Evolutionary conservation across 2,329 filamentous ascomycete genomes (phyloP).

Genomic region (Aureobasidium sp.): DNA sequence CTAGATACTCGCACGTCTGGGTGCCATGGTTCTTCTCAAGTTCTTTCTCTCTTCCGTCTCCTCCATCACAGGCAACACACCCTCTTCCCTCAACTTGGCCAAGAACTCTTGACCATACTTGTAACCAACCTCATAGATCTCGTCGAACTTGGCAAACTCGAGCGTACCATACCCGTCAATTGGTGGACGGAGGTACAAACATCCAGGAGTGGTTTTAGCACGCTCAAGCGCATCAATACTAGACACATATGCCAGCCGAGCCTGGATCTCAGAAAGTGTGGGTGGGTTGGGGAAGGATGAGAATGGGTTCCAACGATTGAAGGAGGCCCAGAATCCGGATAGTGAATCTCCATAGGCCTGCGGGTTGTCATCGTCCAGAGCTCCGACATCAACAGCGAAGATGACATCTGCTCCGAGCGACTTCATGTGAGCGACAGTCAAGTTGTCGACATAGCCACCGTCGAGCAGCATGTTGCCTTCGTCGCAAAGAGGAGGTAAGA

Average conservation of each 20-base stretch:
- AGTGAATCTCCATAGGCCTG: conserved; percentile 91
- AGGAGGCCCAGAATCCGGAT: conserved; percentile 87
- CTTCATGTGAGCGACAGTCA: conserved; percentile 97
- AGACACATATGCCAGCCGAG: conserved; percentile 85
- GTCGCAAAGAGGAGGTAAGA: conserved; percentile 89
- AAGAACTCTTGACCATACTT: conserved; percentile 76
- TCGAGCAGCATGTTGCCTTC: conserved; percentile 96
- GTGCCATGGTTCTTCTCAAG: conserved; percentile 44
- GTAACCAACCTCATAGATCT: conserved; percentile 88
- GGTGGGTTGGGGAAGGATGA: conserved; percentile 83
- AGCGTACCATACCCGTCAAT: conserved; percentile 89
- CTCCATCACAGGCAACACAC: conserved; percentile 54
- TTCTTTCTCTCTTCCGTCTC: conserved; percentile 44
- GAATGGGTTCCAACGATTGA: conserved; percentile 97
- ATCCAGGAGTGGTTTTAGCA: conserved; percentile 83
- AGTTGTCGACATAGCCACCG: conserved; percentile 93
- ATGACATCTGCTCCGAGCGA: conserved; percentile 85
- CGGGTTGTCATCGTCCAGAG: conserved; percentile 82
- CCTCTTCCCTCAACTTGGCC: conserved; percentile 66
- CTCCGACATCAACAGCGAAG: conserved; percentile 91
- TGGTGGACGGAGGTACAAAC: conserved; percentile 92
- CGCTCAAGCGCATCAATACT: conserved; percentile 90
- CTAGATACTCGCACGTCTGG: conserved; percentile 40
- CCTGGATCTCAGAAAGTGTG: conserved; percentile 92
- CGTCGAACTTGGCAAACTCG: conserved; percentile 96